These are phyloP conservation scores for Neurospora sp. DNA, from an alignment of 495 filamentous ascomycete genomes.

Conservation along the genomic window DNA sequence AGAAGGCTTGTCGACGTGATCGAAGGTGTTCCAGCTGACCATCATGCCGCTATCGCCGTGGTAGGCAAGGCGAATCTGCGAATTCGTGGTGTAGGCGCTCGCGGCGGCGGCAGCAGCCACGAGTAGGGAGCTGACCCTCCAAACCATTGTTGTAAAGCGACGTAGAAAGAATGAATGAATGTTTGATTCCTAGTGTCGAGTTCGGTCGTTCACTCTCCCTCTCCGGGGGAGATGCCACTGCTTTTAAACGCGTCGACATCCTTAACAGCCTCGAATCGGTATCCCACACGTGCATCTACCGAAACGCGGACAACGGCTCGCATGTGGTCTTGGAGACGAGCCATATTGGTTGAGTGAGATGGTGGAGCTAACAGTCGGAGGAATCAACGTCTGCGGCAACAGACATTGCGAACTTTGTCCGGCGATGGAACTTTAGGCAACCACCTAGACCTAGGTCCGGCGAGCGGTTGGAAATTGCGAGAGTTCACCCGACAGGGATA, in stretches of 20 bases:
- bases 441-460: neutral
- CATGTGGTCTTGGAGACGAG: neutral
- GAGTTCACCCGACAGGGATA: neutral
- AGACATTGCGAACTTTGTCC: neutral
- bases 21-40: conserved; percentile 43
- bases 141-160: neutral
- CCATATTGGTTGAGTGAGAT: neutral
- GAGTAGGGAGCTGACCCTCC: neutral
- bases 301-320: neutral
- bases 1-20: conserved; percentile 26
- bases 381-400: neutral
- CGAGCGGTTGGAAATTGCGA: neutral
- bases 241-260: neutral
- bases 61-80: neutral
- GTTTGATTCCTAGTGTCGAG: neutral
- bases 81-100: neutral
- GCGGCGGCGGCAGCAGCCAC: neutral
- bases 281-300: neutral
- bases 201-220: neutral
- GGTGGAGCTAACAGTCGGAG: neutral
- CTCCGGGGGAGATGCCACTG: neutral
- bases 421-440: neutral
- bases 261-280: neutral
- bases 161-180: neutral
- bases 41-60: conserved; percentile 11